Base-by-base conservation (phyloP, 2,329 filamentous ascomycete species). In the Pyrenochaeta sp. region DNA sequence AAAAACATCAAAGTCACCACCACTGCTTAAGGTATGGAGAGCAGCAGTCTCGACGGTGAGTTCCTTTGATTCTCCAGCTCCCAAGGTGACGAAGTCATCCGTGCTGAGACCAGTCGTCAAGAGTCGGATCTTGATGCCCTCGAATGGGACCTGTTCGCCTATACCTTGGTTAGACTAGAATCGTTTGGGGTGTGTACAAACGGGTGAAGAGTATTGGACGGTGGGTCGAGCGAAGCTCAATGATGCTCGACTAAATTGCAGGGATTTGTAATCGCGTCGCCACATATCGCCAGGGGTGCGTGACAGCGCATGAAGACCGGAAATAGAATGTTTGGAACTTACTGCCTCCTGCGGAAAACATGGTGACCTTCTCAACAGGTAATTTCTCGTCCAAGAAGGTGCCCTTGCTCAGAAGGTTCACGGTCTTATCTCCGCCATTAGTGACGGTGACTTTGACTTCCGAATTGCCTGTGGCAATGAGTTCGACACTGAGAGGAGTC, bases 1-100 rank as follows among this genome's bases (percentile, higher is more conserved):
- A 52, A 82, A 79, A 48, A 91, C 74, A 52, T 83, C 83, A 69
- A 87, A 87, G 50, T 79, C 77, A 56, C 87, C 88, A 36, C 80
- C 80, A n/a, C 71, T 62, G 24, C 73, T 72, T 22, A 85, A 79
- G 61, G 86, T 82, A 72, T 88, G 85, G 2, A 84, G 80, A 69
- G 85, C 79, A 34, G 84, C 85, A 32, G 85, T 78, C 65, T 88
- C 84, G 56, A 87, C 85, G 40, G 79, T 81, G 32, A 83, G 76
- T 64, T 83, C 80, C 61, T 87, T 78, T 8, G 83, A 82, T 72
- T 85, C 73, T 32, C 78, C 78, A 45, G 77, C 71, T 37, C 48
- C 75, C 52, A 88, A 80, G 36, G 77, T 75, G 65, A 83, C 73
- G 73, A 88, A 88, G 49, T 83, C 80, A 3, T 81, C 79, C 30